Base-by-base conservation (phyloP, 106 monocot genomes). In the Apostasia ramifera region DNA sequence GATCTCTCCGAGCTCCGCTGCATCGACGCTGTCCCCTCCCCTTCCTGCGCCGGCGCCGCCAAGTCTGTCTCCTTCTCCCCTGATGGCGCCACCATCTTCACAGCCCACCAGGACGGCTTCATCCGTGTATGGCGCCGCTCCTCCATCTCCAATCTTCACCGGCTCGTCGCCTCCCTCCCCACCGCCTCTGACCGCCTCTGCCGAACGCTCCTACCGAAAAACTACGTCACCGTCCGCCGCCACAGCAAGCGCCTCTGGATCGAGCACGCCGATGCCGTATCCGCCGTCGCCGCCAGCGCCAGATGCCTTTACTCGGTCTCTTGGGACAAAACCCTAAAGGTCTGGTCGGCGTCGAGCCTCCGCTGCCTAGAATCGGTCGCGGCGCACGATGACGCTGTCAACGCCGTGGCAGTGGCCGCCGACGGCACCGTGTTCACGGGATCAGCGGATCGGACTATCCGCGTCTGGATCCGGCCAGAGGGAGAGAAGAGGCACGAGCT, bases 371-470 rank as follows among this genome's bases (percentile, higher is more conserved):
- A 83, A 47, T 89, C 93, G 1, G 10, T 83, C 4, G 1, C 47
- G 26, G 93, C 93, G 51, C 93, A 93, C 83, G 81, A 89, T 39
- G 89, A 93, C 70, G 93, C 93, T 44, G 71, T 94, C 43, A 94
- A 87, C 76, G 86, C 86, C 66, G 67, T 94, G 13, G 82, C 80
- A 40, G 82, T 84, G 1, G 70, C 83, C 5, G 58, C 54, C 6
- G 86, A 90, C 65, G 86, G 78, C 67, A 76, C 78, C 10, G 78
- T 93, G 47, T 94, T 84, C 82, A 94, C 93, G 40, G 93, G 79
- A 1, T 94, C 93, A 5, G 86, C 89, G 43, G 89, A 94, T 75
- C 26, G 73, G 60, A 71, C 60, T 12, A 83, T 92, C 51, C 63
- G 80, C 2, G 85, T 81, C 1, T 92, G 88, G 92, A 40, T 41